phyloP scores from a whole-genome alignment of 2,329 filamentous ascomycete genomes.

The Talaromyces atroroseus region DNA sequence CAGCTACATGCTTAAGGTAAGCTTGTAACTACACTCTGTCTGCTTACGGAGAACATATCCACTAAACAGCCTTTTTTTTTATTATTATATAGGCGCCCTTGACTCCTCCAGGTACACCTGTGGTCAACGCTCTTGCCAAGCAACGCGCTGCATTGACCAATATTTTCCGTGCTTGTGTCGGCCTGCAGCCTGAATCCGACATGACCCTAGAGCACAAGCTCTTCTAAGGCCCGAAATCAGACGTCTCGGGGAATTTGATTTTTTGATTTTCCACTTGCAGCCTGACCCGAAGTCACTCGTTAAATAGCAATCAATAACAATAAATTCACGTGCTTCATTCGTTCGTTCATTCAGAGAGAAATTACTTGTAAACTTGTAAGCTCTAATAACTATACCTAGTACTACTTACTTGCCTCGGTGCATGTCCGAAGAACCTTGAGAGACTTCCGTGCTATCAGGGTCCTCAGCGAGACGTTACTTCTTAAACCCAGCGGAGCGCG shows the following conservation, averaged over 20 bases:
- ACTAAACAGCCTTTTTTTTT: background rate
- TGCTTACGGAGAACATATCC: background rate
- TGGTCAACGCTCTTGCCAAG: conserved; percentile 93
- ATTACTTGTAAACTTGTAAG: no score
- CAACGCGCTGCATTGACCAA: conserved; percentile 92
- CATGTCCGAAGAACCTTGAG: background rate
- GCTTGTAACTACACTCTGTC: conserved; percentile 6
- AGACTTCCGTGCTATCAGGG: background rate
- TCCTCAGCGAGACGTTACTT: background rate
- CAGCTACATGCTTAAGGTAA: conserved; percentile 90
- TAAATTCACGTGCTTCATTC: background rate
- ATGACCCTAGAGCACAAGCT: conserved; percentile 99
- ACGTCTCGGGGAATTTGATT: background rate
- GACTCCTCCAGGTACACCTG: conserved; percentile 88
- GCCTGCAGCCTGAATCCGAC: conserved; percentile 93
- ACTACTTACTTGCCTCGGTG: background rate
- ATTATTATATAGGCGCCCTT: conserved; percentile 65
- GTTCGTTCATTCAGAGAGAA: background rate
- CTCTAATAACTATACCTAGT: no score
- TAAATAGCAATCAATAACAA: conserved; percentile 7
- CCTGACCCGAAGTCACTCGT: conserved; percentile 12
- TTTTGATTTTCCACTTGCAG: conserved; percentile 3
- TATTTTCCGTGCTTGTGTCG: conserved; percentile 97
- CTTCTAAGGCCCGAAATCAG: conserved; percentile 41
- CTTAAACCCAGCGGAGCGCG: background rate